Conservation (phyloP, 805 yeast species). For the Candida silvatica region DNA sequence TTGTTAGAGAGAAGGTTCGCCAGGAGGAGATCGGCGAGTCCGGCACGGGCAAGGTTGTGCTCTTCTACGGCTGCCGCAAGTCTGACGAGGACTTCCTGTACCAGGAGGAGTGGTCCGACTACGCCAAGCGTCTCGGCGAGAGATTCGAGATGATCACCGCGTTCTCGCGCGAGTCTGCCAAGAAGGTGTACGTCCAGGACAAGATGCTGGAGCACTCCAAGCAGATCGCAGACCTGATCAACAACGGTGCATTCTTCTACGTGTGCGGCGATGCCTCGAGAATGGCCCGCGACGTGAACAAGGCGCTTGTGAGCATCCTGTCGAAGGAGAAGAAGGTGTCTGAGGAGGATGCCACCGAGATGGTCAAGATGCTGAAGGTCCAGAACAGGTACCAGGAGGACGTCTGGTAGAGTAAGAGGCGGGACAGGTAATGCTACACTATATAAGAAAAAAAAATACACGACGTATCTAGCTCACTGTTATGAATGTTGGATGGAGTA, state of each 20-base stretch:
- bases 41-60: slow-evolving; percentile 60
- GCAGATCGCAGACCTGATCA: slow-evolving; percentile 45
- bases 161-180: slow-evolving; percentile 67
- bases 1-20: slow-evolving; percentile 76
- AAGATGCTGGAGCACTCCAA: slow-evolving; percentile 46
- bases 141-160: slow-evolving; percentile 72
- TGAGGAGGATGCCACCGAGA: slow-evolving; percentile 62
- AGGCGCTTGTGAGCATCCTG: slow-evolving; percentile 55
- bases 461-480: not conserved
- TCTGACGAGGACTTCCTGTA: slow-evolving; percentile 77
- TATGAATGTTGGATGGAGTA: not conserved
- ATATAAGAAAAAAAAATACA: not conserved
- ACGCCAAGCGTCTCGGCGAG: slow-evolving; percentile 50
- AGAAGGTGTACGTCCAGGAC: slow-evolving; percentile 81
- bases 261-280: slow-evolving; percentile 96
- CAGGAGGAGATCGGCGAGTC: slow-evolving; percentile 36
- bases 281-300: slow-evolving; percentile 93
- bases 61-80: slow-evolving; percentile 85
- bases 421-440: not conserved
- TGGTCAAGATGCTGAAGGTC: slow-evolving; percentile 70
- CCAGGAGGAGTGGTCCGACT: slow-evolving; percentile 82
- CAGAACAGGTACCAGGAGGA: slow-evolving; percentile 94
- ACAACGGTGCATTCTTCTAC: slow-evolving; percentile 75
- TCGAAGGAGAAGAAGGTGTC: slow-evolving; percentile 53
- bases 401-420: slow-evolving; percentile 88